Conservation (phyloP, 768 basidiomycete species). For the Macrolepiota albuminosa region DNA sequence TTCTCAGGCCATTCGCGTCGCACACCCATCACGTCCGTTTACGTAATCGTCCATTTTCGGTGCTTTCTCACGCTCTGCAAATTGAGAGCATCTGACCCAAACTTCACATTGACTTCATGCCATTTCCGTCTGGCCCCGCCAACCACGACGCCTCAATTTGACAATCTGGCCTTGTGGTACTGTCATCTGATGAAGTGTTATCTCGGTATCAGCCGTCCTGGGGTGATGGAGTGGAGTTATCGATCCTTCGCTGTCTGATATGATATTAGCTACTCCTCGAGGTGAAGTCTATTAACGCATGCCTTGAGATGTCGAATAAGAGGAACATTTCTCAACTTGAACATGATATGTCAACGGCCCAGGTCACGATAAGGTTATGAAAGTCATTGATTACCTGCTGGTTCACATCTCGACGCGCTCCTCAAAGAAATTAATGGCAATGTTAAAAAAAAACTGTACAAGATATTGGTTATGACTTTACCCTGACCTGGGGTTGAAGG, state of each 20-base stretch:
- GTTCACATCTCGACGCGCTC: no score
- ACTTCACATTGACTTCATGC: background rate
- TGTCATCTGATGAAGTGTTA: constrained; percentile 1
- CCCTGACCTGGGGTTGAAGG: background rate
- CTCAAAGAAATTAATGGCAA: no score
- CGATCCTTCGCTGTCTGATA: background rate
- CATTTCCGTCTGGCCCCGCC: background rate
- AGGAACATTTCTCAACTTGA: background rate
- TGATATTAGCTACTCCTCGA: background rate
- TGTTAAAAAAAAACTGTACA: background rate
- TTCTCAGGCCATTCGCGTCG: constrained; percentile 18
- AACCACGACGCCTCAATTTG: background rate
- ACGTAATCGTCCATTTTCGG: constrained; percentile 10
- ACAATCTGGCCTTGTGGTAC: background rate
- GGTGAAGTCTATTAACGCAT: background rate
- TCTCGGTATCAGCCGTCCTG: background rate
- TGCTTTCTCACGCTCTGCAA: constrained; percentile 11
- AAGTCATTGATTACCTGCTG: no score
- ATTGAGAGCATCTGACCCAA: background rate
- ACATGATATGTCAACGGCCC: background rate
- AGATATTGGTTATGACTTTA: background rate
- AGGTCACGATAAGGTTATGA: background rate
- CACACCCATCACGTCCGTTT: constrained; percentile 12
- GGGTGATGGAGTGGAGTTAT: background rate
- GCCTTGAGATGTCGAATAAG: background rate